Evolutionary conservation across 129 eudicot species (phyloP).

Genomic region (sunflower (Helianthus annuus)): DNA sequence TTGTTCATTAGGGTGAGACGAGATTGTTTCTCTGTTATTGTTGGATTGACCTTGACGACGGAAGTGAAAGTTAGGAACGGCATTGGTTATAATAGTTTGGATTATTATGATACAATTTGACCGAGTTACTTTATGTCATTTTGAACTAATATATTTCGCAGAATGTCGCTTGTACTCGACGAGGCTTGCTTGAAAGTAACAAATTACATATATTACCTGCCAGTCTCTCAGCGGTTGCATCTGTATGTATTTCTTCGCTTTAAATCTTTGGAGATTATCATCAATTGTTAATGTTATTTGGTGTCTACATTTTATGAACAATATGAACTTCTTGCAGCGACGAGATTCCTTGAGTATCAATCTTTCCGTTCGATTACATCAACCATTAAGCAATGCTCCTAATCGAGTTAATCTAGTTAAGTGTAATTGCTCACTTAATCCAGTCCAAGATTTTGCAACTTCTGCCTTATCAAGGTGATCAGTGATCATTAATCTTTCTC

Average conservation of each 20-base stretch:
- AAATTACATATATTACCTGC: slow-evolving; percentile 38
- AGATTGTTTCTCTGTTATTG: too few relatives aligned
- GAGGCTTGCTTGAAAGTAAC: slow-evolving; percentile 45
- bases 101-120: too few relatives aligned
- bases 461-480: slow-evolving; percentile 65
- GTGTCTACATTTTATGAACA: neutral
- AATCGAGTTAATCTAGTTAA: slow-evolving; percentile 37
- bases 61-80: too few relatives aligned
- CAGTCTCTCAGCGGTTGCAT: slow-evolving; percentile 52
- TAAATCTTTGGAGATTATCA: neutral
- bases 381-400: slow-evolving; percentile 38
- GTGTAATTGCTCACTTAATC: slow-evolving; percentile 57
- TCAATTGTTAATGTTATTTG: neutral
- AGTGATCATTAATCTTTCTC: neutral
- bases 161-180: slow-evolving; percentile 27
- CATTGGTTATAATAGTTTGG: too few relatives aligned
- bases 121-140: neutral
- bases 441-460: slow-evolving; percentile 38
- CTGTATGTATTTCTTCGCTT: slow-evolving; percentile 44
- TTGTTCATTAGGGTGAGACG: too few relatives aligned
- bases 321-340: slow-evolving; percentile 37
- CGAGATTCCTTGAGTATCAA: slow-evolving; percentile 57
- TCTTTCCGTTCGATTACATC: slow-evolving; percentile 44
- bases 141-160: slow-evolving; percentile 18
- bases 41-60: too few relatives aligned